Evolutionary conservation across 257 asterid species (phyloP).

Genomic region (Anisodus tanguticus): DNA sequence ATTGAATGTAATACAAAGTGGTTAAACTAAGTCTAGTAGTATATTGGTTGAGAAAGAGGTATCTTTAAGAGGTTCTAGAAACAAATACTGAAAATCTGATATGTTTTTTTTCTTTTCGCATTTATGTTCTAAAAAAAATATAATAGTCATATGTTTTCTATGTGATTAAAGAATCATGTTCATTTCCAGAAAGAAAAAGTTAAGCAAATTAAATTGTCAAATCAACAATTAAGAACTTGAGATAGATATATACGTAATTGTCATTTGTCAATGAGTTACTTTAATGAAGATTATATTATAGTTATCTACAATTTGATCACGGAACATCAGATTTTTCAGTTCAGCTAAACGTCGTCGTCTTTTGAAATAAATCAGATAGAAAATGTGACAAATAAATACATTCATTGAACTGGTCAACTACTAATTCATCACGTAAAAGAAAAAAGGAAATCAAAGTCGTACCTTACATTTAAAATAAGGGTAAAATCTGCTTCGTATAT

Average conservation of each 20-base stretch:
- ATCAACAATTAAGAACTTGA: background rate
- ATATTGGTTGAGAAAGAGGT: background rate
- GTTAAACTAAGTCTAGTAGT: background rate
- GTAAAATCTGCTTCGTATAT: background rate
- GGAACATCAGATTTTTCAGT: slow-evolving; percentile 11
- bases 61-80: background rate
- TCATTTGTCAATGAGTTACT: slow-evolving; percentile 25
- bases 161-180: background rate
- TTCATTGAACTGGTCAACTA: slow-evolving; percentile 23
- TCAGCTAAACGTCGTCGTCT: background rate
- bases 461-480: background rate
- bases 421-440: slow-evolving; percentile 5
- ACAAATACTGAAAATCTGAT: background rate
- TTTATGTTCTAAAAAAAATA: background rate
- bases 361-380: background rate
- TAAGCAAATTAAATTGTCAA: background rate
- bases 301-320: slow-evolving; percentile 21
- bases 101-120: background rate
- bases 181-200: background rate
- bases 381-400: background rate
- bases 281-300: background rate
- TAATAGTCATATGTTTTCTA: background rate
- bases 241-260: background rate
- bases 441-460: background rate
- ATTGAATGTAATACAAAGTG: background rate